A percentile compares a stretch with the other conserved stretches of the same genome.
Conservation (phyloP, 177 flowering plant genomes). For the Vitis hybrid region DNA sequence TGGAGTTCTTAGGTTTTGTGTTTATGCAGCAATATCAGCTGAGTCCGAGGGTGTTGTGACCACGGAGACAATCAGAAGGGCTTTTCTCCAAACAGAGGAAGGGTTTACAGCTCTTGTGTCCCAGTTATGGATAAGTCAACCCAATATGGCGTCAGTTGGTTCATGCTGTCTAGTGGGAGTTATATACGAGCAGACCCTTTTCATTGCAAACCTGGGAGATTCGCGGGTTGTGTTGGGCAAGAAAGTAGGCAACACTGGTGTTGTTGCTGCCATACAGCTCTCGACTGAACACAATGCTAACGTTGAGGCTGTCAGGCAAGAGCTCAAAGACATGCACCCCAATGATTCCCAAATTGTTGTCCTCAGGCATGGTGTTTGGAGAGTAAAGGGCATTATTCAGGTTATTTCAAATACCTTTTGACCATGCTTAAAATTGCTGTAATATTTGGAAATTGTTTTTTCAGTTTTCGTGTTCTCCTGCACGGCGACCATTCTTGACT, state of each 20-base stretch:
- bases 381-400: slow-evolving; percentile 93
- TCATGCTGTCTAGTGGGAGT: slow-evolving; percentile 88
- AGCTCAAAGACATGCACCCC: slow-evolving; percentile 69
- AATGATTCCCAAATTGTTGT: slow-evolving; percentile 79
- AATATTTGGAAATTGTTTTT: background rate
- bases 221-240: slow-evolving; percentile 75
- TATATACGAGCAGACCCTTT: slow-evolving; percentile 56
- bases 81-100: slow-evolving; percentile 65
- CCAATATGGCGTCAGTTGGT: slow-evolving; percentile 64
- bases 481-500: too few species aligned
- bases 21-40: slow-evolving; percentile 55
- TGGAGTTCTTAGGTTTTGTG: slow-evolving; percentile 36
- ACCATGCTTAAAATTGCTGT: background rate
- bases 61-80: slow-evolving; percentile 52
- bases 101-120: slow-evolving; percentile 65
- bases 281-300: slow-evolving; percentile 82
- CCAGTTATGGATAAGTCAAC: slow-evolving; percentile 48
- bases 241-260: slow-evolving; percentile 61
- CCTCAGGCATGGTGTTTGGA: slow-evolving; percentile 80
- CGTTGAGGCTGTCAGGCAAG: slow-evolving; percentile 54
- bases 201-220: slow-evolving; percentile 76
- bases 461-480: too few species aligned
- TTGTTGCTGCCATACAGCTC: slow-evolving; percentile 61
- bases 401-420: slow-evolving; percentile 24
- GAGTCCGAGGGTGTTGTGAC: slow-evolving; percentile 58